Base-by-base conservation (phyloP, 2,329 filamentous ascomycete genomes). In the Nothopassalora personata region DNA sequence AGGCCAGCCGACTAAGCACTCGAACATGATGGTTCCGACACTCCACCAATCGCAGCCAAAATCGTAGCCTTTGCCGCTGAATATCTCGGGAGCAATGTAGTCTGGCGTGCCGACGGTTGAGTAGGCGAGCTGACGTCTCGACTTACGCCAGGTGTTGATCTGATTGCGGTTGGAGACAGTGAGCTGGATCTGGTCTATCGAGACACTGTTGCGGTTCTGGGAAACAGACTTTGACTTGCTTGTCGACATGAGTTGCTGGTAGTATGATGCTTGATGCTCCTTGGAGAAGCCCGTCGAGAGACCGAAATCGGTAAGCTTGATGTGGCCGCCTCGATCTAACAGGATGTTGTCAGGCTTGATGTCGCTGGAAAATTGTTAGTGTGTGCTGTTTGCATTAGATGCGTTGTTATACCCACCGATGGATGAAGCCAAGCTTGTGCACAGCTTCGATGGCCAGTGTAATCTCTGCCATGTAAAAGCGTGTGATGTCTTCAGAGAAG, bases 41-140 rank as follows among this genome's bases (percentile, higher is more conserved):
- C 90, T 96, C 94, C 94, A 99, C 94, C 94, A 99, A 80, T 99
- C 94, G 74, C 94, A 99, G 73, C 95, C 88, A 71, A 93, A 96
- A 59, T 91, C 90, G 79, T 99, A 99, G 52, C 94, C 94, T 70
- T 96, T 90, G 18, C 93, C 92, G 50, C 90, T 95, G 76, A 99
- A 97, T 69, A 99, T 97, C 74, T 99, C 94, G 2, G 94, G 94
- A 1, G 94, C 94, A 72, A 99, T 99, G 74, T 99, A 99, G 75
- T 99, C 94, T 9, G 94, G 94, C 1, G 94, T 99, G 64, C 94
- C 94, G 64, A 99, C 94, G 3, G 94, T 97, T 1, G 94, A 97
- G 77, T 99, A 99, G 13, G 94, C 94, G 84, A 99, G 93, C 74
- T 96, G 84, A 70, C 94, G 85, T 70, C 94, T 88, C 58, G 93